A percentile compares a stretch with the other conserved stretches of the same genome.
Conservation (phyloP, 495 filamentous ascomycete genomes). For the Sabuloglossum arenarium region DNA sequence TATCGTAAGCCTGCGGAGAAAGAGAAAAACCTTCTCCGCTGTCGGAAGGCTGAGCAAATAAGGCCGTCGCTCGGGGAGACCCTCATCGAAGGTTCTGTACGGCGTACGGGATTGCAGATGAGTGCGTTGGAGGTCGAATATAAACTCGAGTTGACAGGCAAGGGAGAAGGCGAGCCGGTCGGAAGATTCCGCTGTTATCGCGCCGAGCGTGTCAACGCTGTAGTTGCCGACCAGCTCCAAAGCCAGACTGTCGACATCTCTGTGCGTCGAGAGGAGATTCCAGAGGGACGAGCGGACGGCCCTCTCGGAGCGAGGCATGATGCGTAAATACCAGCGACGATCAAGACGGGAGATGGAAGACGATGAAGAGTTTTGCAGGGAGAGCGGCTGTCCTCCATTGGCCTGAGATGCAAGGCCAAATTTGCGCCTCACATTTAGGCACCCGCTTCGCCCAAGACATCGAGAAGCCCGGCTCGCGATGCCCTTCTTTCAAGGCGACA, state of each 20-base stretch:
- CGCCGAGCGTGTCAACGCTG: not conserved
- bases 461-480: too few species aligned
- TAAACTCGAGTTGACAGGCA: not conserved
- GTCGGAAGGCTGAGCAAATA: not conserved
- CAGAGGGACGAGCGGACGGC: not conserved
- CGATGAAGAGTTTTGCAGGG: too few species aligned
- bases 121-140: not conserved
- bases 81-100: not conserved
- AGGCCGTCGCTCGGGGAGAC: not conserved
- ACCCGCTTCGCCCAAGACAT: too few species aligned
- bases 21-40: not conserved
- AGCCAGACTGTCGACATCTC: not conserved
- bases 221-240: not conserved
- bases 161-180: not conserved
- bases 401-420: too few species aligned
- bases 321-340: not conserved
- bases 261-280: not conserved
- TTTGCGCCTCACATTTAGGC: too few species aligned
- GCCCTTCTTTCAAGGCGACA: too few species aligned
- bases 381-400: too few species aligned
- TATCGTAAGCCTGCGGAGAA: not conserved
- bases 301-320: not conserved
- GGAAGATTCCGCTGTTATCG: not conserved
- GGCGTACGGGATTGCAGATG: not conserved
- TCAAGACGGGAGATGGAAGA: not conserved